Base-by-base conservation (phyloP, 2,329 filamentous ascomycete species). In the Apiospora kogelbergensis region DNA sequence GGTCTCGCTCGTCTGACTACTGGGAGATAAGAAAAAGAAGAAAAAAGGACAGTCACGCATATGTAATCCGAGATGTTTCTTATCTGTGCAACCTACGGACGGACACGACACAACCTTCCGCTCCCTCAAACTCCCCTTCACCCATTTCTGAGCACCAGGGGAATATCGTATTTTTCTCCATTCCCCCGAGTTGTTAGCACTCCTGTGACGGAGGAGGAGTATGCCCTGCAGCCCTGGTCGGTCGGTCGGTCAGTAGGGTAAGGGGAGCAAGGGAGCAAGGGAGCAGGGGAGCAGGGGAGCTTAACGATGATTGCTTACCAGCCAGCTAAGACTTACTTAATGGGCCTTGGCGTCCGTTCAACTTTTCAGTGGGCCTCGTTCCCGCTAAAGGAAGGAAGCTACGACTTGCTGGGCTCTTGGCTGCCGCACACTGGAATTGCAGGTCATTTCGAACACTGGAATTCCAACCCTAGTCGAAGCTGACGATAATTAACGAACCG, bases 361-460 rank as follows among this genome's bases (percentile, higher is more conserved):
- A n/a, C 53, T 37, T 60, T 60, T 60, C 10, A 60, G 30, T 37
- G 53, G 53, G 30, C 30, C 53, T 3, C 26, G 30, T 37, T 60
- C 53, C 30, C 53, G 53, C 53, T 60, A 60, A 60, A 60, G 53
- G 9, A 57, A 30, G 7, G 26, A 33, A 57, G 15, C 48, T 57
- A 30, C 48, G 30, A 20, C 48, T 7, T 26, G 30, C 48, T 57
- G 48, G 26, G 48, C 48, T 33, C 53, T 60, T 60, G 53, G 53
- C 53, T 60, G 53, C 53, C 53, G 53, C 53, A 60, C 53, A 60
- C 37, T 60, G 26, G 30, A 37, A 60, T 60, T 60, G 53, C 53
- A 60, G 26, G 15, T 60, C 53, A 60, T 22, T 60, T 60, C 53
- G 53, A 60, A 11, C 53, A 60, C 7, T 60, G 45, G 10, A 24